These are phyloP conservation scores for Lodderomyces margitis DNA, from an alignment of 1,139 yeast species.

Conservation along the genomic window DNA sequence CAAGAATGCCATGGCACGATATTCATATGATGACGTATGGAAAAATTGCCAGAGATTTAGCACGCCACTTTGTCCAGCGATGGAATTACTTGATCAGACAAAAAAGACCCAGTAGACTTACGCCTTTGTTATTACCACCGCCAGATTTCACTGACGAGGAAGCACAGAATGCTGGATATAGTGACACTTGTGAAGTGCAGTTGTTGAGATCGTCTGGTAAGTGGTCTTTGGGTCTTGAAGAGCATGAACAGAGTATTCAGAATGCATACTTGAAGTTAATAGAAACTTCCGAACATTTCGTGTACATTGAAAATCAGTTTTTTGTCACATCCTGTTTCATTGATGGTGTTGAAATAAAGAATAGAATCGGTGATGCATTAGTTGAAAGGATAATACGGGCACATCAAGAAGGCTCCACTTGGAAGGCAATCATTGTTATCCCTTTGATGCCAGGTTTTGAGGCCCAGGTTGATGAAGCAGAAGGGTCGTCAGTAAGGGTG, in stretches of 20 bases:
- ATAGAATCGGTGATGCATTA: constrained; percentile 92
- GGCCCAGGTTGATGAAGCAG: constrained; percentile 89
- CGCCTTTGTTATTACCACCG: constrained; percentile 92
- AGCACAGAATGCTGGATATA: constrained; percentile 56
- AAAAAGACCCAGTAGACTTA: constrained; percentile 89
- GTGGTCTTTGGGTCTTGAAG: constrained; percentile 89
- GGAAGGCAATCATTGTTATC: constrained; percentile 90
- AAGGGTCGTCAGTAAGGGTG: constrained; percentile 89
- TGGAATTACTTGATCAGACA: constrained; percentile 95
- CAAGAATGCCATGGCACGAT: constrained; percentile 99
- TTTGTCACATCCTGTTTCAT: constrained; percentile 85
- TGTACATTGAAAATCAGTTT: constrained; percentile 93
- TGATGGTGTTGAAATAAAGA: constrained; percentile 83
- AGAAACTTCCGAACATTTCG: constrained; percentile 88
- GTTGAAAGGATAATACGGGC: constrained; percentile 94
- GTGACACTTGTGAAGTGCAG: constrained; percentile 92
- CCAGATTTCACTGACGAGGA: constrained; percentile 79
- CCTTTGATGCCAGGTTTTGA: constrained; percentile 99
- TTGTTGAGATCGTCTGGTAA: constrained; percentile 81
- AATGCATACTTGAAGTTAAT: constrained; percentile 88
- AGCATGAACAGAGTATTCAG: constrained; percentile 87
- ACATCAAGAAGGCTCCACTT: constrained; percentile 66
- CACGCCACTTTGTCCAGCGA: constrained; percentile 94
- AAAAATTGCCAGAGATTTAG: constrained; percentile 89
- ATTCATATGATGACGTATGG: constrained; percentile 96